These are phyloP conservation scores for Daldinia bambusicola DNA, from an alignment of 495 filamentous ascomycete species.

Conservation along the genomic window DNA sequence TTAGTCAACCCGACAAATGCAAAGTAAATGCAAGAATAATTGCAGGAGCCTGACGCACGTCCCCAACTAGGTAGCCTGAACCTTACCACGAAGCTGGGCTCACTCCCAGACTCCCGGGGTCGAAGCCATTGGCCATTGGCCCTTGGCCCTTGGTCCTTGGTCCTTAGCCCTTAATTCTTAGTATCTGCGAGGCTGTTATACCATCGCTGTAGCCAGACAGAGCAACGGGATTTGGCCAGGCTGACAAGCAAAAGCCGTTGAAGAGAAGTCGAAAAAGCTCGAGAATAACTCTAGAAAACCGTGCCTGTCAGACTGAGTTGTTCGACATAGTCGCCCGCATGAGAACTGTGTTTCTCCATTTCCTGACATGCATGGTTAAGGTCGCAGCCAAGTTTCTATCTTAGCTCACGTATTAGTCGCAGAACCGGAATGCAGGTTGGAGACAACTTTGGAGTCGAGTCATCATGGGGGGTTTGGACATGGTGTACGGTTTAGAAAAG, in stretches of 20 bases:
- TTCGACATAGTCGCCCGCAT: conserved; percentile 17
- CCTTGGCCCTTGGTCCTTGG: conserved; percentile 23
- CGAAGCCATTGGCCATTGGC: conserved; percentile 27
- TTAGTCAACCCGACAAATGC: conserved; percentile 39
- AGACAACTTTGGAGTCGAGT: background rate
- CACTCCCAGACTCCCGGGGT: conserved; percentile 43
- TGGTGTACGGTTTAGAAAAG: conserved; percentile 2
- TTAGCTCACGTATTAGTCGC: conserved; percentile 12
- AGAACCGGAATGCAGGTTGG: conserved; percentile 18
- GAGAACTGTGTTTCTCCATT: conserved; percentile 8
- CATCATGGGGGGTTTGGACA: no score
- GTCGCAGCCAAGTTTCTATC: conserved; percentile 21
- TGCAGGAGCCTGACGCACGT: conserved; percentile 6
- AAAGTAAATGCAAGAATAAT: background rate
- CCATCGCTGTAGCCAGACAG: conserved; percentile 3
- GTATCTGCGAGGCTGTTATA: conserved; percentile 26
- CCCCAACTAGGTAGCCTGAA: background rate
- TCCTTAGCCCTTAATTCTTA: conserved; percentile 30
- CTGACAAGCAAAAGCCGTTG: conserved; percentile 36
- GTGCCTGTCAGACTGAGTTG: conserved; percentile 30
- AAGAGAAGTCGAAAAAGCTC: conserved; percentile 3
- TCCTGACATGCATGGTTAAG: conserved; percentile 32
- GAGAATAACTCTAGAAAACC: conserved; percentile 13
- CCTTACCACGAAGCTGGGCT: conserved; percentile 19
- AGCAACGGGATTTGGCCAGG: conserved; percentile 33